Base-by-base conservation (phyloP, 2,329 filamentous ascomycete species). In the Xylogone sp. region DNA sequence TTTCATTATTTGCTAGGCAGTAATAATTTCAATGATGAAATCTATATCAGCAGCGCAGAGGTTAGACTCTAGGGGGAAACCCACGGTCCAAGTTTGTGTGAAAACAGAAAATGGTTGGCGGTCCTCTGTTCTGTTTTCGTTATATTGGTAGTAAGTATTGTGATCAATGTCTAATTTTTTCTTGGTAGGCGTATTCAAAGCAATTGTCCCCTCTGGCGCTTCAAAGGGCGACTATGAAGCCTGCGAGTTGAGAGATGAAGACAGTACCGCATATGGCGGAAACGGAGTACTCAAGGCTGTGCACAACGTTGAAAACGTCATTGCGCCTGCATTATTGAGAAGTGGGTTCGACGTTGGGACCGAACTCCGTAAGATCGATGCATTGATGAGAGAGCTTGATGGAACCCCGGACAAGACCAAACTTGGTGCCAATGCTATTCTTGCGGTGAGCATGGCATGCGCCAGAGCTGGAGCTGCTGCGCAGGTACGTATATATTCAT, bases 381-480 rank as follows among this genome's bases (percentile, higher is more conserved):
- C 63, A 42, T 78, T 81, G 67, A 68, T 82, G 65, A 70, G 72
- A 63, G 68, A 73, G 65, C 71, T 82, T 55, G 79, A 82, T 67
- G 79, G 78, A 56, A 82, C 79, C 45, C 67, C 70, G 62, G 80
- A 82, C 72, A 83, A 83, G 76, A 75, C 72, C 58, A 76, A 75
- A 58, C 70, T 83, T 42, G 79, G 79, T 59, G 79, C 79, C 57
- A 83, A 83, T 65, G 79, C 79, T 58, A 82, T 82, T 59, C 73
- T 83, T 48, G 79, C 78, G 69, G 76, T 82, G 58, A 78, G 74
- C 66, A 81, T 82, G 75, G 79, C 79, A 46, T 74, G 80, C 53
- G 78, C 78, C 54, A 77, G 80, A 67, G 78, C 78, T 53, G 78
- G 75, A 10, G 77, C 78, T 52, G 78, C 77, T 49, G 74, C 75